Base-by-base conservation (phyloP, 2,329 filamentous ascomycete species). In the Penicillium sp. region DNA sequence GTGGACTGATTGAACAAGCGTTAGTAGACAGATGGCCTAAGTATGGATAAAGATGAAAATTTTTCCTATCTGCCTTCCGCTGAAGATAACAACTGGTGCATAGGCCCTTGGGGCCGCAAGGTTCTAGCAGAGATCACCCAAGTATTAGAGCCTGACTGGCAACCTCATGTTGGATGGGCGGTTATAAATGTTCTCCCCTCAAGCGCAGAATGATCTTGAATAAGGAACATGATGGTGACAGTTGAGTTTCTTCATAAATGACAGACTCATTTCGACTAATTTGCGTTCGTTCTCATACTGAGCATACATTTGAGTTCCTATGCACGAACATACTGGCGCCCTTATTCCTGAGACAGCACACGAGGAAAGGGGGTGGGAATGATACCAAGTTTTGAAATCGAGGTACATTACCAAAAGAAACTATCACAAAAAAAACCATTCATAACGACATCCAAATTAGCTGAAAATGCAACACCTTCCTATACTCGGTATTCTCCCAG, bases 101-200 rank as follows among this genome's bases (percentile, higher is more conserved):
- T 67, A 7, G 54, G 54, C 8, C n/a, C 33, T 5, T 66, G 65
- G 65, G 60, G 65, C 2, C 22, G 33, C 3, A 25, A 51, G 5
- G 61, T 64, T 6, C 27, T 64, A 6, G 26, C 49, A 9, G 62
- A 66, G 26, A 62, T 66, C 18, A 26, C 45, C 11, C 45, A 54
- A 12, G 23, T 45, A 2, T 27, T 66, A 33, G 49, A 57, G 15
- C 31, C 57, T 4, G 33, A 47, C 2, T 66, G 62, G 62, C 51
- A 51, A n/a, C 22, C 18, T n/a, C 57, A 64, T 51, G 57, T 64
- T 27, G 20, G 50, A 18, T 66, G 63, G 63, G 54, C 63, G n/a
- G n/a, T 4, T 25, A 7, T 5, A 6, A 12, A 49, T 14, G 15
- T 49, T 5, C 15, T 49, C 6, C 7, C 20, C 12, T 23, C 23